A percentile compares a stretch with the other conserved stretches of the same genome.
Conservation (phyloP, 208 protist genomes). For the Angomonas desouzai region DNA sequence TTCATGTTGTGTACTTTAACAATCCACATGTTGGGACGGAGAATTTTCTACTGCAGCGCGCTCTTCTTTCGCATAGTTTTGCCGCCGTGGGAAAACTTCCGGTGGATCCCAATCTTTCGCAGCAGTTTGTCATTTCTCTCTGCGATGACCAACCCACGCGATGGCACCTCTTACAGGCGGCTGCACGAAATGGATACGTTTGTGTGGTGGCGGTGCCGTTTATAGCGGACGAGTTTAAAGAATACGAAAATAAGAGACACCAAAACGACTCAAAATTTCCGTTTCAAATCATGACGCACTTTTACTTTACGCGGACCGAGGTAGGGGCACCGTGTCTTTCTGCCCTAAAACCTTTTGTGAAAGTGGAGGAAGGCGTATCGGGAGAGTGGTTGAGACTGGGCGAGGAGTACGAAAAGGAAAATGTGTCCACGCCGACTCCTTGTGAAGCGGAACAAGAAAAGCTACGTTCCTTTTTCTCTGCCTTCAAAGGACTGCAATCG, state of each 20-base stretch:
- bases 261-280: conserved; percentile 58
- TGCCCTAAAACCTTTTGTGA: background rate
- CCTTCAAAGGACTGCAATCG: background rate
- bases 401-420: background rate
- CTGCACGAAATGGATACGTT: conserved; percentile 34
- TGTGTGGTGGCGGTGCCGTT: conserved; percentile 47
- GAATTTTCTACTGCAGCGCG: conserved; percentile 40
- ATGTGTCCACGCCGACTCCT: background rate
- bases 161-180: conserved; percentile 37
- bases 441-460: background rate
- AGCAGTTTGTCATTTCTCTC: conserved; percentile 38
- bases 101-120: background rate
- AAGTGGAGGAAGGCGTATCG: background rate
- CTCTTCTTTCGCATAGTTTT: conserved; percentile 43
- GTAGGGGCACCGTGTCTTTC: background rate
- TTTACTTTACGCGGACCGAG: conserved; percentile 33
- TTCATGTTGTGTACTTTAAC: conserved; percentile 44
- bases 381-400: background rate
- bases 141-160: conserved; percentile 52
- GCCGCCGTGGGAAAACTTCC: conserved; percentile 7
- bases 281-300: conserved; percentile 52
- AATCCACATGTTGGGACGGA: conserved; percentile 55
- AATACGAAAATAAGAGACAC: conserved; percentile 43
- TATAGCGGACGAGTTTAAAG: conserved; percentile 28
- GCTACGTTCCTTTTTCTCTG: background rate